phyloP scores from a whole-genome alignment of 352 stramenopile genomes.

The Phytophthora agathidicida region DNA sequence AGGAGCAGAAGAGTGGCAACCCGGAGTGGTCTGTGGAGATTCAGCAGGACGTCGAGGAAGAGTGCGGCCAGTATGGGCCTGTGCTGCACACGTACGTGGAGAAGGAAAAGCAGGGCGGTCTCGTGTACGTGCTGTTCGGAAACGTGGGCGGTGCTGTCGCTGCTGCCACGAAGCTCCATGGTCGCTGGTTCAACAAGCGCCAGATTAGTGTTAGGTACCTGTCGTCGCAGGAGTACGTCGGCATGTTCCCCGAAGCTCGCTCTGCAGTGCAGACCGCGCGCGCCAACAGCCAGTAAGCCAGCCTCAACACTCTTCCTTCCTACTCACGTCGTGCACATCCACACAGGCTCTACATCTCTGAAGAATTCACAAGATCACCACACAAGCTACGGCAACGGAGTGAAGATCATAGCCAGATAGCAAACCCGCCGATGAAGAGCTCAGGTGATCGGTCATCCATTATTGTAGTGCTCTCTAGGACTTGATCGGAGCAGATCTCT shows the following conservation, averaged over 20 bases:
- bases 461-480: conserved; percentile 23
- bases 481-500: conserved; percentile 20
- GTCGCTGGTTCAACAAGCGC: conserved; percentile 91
- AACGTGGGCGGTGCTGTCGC: conserved; percentile 53
- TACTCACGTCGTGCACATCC: conserved; percentile 37
- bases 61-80: conserved; percentile 72
- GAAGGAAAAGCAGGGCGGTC: conserved; percentile 81
- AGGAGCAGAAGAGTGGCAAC: conserved; percentile 75
- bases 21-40: conserved; percentile 86
- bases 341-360: conserved; percentile 16
- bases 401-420: conserved; percentile 12
- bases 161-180: conserved; percentile 80
- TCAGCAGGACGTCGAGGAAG: conserved; percentile 88
- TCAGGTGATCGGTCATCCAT: conserved; percentile 24
- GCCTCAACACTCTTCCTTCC: conserved; percentile 23
- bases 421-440: not conserved
- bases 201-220: conserved; percentile 90
- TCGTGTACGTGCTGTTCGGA: conserved; percentile 91
- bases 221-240: conserved; percentile 88
- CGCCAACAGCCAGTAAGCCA: conserved; percentile 40
- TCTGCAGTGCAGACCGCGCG: conserved; percentile 70
- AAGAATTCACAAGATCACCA: conserved; percentile 1
- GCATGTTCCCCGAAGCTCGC: conserved; percentile 84
- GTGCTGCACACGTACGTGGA: conserved; percentile 86
- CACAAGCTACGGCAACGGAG: conserved; percentile 2